Evolutionary conservation across 2,329 filamentous ascomycete species (phyloP), one percentile per base, ranked within the genome.

Genomic region (Botrytis pseudocinerea): DNA sequence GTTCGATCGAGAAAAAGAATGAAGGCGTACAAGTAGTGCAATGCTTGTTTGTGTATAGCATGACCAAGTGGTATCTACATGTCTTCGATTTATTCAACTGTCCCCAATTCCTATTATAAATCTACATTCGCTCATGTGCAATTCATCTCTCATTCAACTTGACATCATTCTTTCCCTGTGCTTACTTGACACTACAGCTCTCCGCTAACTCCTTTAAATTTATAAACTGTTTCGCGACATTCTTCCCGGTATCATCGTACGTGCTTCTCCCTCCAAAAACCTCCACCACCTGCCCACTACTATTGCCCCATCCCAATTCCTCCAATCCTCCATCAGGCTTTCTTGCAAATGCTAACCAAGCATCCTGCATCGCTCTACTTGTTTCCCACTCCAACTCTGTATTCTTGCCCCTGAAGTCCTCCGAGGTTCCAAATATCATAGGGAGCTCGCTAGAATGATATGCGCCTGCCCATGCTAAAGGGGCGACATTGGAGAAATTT

Each of bases 1-100:
- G 2, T 18, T 20, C 42, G 4, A 25, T 25, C 4, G 2, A 25
- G 20, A 1, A 25, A 10, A 4, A 25, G 46, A 22, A 25, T 25
- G 20, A 4, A 10, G 20, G 3, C 20, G 4, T 48, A 1, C 2
- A 0, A 10, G 10, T 3, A 48, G 7, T 20, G 6, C 7, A 46
- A 48, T 22, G 4, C 7, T 48, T 22, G 9, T 48, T 10, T 10
- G 44, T 48, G 20, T 48, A 9, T 22, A 22, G 44, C 20, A 22
- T 22, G 1, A 46, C 9, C 44, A 10, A 10, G 8, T 22, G 20
- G 0, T 22, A 48, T 48, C 22, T 48, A 3, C 0, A 2, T 48
- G 20, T 48, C 2, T 8, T 10, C 20, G 0, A 48, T 48, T 9
- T 0, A 22, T 22, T 7, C 8, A 22, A 10, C 8, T 22, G 8